Evolutionary conservation across 371 early-diverging fungal genomes (phyloP), one percentile per base, ranked within the genome.

Genomic region (Mortierella sp.): DNA sequence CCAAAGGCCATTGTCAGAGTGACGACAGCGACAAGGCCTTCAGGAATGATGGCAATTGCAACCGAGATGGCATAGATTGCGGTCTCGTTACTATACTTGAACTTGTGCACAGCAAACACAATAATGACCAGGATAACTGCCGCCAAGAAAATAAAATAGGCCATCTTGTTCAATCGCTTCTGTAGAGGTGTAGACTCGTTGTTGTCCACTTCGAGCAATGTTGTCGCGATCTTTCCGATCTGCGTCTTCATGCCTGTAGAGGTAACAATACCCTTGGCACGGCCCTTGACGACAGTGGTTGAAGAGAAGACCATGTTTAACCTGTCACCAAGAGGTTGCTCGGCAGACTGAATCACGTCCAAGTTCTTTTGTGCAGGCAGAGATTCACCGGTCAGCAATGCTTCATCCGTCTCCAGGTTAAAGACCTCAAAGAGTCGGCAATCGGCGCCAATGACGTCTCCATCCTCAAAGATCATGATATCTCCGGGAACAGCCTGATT

Each of bases 1-100:
- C 96, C 95, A 63, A 95, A 80, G 0, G 96, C 95, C 91, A 97
- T 95, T 5, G 97, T 94, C 44, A 97, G 84, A 1, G 93, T 92
- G 45, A 91, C 83, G 14, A 96, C 95, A 44, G 96, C 96, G 6
- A 96, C 90, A 6, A 97, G 87, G 62, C 97, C 98, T 83, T 97
- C 97, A 37, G 98, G 98, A 68, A 98, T 94, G 18, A 95, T 93
- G 30, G 96, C 90, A 64, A 98, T 95, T 23, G 93, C 96, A 23
- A 97, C 84, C 50, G 92, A 88, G 44, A 94, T 88, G 7, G 92
- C 91, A 72, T 92, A 91, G 11, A 92, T 70, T 1, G 88, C 83
- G 15, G 90, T 88, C 21, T 89, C 87, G 64, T 61, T 76, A 66
- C 28, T 74, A 63, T 85, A 53, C 29, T 82, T 71, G 72, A 86